Evolutionary conservation across 192 early-diverging fungal species (phyloP).

Genomic region (Podila epicladia): DNA sequence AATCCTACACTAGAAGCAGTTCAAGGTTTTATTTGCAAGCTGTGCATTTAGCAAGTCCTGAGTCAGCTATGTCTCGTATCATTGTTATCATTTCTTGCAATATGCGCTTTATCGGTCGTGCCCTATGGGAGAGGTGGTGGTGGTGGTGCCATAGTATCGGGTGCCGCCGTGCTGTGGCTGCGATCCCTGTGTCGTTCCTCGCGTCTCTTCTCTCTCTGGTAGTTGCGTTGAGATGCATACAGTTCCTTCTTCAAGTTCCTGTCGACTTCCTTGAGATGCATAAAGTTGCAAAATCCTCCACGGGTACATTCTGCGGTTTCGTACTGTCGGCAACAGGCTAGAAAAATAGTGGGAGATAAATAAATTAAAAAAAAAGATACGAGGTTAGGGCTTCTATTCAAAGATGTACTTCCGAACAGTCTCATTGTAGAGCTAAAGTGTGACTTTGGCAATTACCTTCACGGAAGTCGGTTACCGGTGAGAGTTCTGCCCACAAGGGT

Average conservation of each 20-base stretch:
- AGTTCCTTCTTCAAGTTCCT: constrained; percentile 82
- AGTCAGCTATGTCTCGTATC: too few relatives aligned
- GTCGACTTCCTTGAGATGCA: constrained; percentile 95
- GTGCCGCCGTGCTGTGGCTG: constrained; percentile 21
- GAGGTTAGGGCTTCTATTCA: neutral
- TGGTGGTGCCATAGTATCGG: constrained; percentile 3
- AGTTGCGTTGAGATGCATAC: constrained; percentile 77
- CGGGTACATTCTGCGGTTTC: constrained; percentile 95
- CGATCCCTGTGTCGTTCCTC: constrained; percentile 52
- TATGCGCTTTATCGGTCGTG: too few relatives aligned
- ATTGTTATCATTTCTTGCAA: too few relatives aligned
- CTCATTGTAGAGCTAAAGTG: too few relatives aligned
- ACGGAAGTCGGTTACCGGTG: constrained; percentile 96
- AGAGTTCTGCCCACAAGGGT: constrained; percentile 95
- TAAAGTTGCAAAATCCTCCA: constrained; percentile 98
- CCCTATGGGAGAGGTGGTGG: neutral
- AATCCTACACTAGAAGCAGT: too few relatives aligned
- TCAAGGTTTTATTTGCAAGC: too few relatives aligned
- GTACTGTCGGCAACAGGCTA: constrained; percentile 96
- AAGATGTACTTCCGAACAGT: too few relatives aligned
- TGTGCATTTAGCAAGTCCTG: too few relatives aligned
- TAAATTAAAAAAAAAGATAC: neutral
- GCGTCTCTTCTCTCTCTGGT: constrained; percentile 60
- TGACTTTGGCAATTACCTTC: constrained; percentile 60
- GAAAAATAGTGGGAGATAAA: neutral